phyloP scores from a whole-genome alignment of 768 basidiomycete species.

The Xerocomus potaroensis region DNA sequence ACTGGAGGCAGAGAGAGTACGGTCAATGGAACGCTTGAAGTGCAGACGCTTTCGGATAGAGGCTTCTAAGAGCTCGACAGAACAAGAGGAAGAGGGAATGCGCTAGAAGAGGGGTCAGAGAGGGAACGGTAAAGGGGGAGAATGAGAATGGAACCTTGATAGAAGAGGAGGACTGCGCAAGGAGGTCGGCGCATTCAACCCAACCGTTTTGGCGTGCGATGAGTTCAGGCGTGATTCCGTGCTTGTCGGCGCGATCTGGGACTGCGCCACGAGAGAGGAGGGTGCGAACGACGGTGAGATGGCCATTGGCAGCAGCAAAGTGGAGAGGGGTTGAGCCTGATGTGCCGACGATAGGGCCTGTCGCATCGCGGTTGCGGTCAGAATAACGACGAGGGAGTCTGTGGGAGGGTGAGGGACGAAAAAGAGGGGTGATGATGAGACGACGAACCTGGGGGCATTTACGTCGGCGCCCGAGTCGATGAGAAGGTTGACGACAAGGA shows the following conservation, averaged over 20 bases:
- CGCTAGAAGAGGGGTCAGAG: constrained; percentile 12
- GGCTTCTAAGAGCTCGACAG: constrained; percentile 29
- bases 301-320: constrained; percentile 95
- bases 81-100: constrained; percentile 17
- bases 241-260: constrained; percentile 81
- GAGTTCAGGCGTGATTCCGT: constrained; percentile 82
- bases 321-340: constrained; percentile 95
- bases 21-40: constrained; percentile 78
- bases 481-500: constrained; percentile 80
- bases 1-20: constrained; percentile 47
- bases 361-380: constrained; percentile 59
- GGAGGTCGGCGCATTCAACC: constrained; percentile 68
- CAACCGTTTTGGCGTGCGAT: constrained; percentile 80
- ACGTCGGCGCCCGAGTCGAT: constrained; percentile 97
- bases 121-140: constrained; percentile 15
- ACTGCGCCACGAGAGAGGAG: constrained; percentile 84
- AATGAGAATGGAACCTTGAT: constrained; percentile 39
- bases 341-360: constrained; percentile 69
- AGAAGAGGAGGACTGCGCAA: constrained; percentile 63
- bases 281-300: constrained; percentile 68
- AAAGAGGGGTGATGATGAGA: constrained; percentile 7
- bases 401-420: constrained; percentile 10
- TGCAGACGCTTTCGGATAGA: constrained; percentile 49
- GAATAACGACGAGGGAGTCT: constrained; percentile 76
- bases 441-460: constrained; percentile 80